These are phyloP conservation scores for Volvox africanus DNA, from an alignment of 139 green algal genomes.

Conservation along the genomic window DNA sequence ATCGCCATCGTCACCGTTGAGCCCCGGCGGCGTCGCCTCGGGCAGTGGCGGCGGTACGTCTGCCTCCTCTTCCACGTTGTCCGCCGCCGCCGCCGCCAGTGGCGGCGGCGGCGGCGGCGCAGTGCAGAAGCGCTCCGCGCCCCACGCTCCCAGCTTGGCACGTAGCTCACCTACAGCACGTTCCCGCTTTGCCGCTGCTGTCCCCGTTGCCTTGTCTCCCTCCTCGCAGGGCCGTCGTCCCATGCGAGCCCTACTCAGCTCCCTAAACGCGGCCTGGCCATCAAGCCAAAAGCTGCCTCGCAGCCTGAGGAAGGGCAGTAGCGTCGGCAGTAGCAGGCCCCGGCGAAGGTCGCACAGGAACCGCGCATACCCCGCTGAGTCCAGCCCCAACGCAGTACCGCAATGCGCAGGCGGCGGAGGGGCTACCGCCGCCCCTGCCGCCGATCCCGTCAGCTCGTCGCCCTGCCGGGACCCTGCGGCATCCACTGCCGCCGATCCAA, in stretches of 20 bases:
- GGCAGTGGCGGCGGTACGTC: constrained; percentile 17
- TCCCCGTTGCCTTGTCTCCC: background rate
- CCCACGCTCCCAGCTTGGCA: background rate
- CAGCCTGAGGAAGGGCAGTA: constrained; percentile 25
- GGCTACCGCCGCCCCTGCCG: background rate
- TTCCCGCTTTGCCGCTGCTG: background rate
- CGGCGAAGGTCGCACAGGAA: constrained; percentile 19
- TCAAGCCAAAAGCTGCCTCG: constrained; percentile 14
- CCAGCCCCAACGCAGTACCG: background rate
- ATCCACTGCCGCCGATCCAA: background rate
- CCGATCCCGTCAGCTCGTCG: background rate
- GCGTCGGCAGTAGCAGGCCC: constrained; percentile 30
- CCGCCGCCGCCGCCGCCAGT: background rate
- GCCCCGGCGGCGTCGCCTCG: background rate
- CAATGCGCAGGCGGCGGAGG: background rate
- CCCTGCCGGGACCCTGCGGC: background rate
- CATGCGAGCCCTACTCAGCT: background rate
- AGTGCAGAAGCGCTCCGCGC: background rate
- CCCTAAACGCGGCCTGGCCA: background rate
- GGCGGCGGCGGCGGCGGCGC: constrained; percentile 36
- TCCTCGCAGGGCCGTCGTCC: background rate
- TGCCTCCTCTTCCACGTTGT: background rate
- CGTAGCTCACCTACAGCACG: background rate
- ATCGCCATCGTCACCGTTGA: background rate
- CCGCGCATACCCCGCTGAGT: background rate